Conservation (phyloP, 1,284 basidiomycete species). For the Trichosporon coremiiforme region DNA sequence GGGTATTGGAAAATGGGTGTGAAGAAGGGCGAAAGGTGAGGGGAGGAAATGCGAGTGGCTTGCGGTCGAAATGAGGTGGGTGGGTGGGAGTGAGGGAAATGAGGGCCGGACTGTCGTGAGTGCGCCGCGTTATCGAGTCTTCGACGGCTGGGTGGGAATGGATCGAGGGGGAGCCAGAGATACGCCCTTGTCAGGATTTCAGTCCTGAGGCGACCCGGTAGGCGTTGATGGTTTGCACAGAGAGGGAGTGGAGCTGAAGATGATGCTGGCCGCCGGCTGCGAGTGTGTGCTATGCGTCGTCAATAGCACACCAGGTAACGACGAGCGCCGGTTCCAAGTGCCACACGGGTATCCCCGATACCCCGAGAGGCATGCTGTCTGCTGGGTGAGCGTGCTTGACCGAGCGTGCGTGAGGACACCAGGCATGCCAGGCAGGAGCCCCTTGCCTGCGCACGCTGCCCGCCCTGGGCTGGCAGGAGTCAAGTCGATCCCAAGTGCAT, state of each 20-base stretch:
- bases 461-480: not conserved
- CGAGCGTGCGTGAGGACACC: not conserved
- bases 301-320: slow-evolving; percentile 1
- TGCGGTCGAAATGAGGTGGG: slow-evolving; percentile 7
- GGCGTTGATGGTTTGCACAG: slow-evolving; percentile 16
- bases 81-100: not conserved
- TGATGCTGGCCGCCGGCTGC: not conserved
- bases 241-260: not conserved
- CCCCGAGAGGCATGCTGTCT: not conserved
- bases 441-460: slow-evolving; percentile 2
- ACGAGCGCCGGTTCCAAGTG: not conserved
- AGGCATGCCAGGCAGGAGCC: not conserved
- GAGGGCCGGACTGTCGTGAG: not conserved
- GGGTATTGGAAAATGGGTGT: not conserved
- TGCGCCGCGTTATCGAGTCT: not conserved
- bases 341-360: slow-evolving; percentile 19
- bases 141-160: not conserved
- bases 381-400: not conserved
- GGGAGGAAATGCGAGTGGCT: slow-evolving; percentile 1
- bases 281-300: slow-evolving; percentile 13
- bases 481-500: not conserved
- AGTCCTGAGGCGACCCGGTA: slow-evolving; percentile 11
- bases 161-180: not conserved
- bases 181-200: slow-evolving; percentile 11
- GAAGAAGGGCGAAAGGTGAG: not conserved